Percentiles rank a stretch among this genome's conserved stretches.
Conservation (phyloP, 1,139 yeast genomes). For the Casaregolazyma lundiana region DNA sequence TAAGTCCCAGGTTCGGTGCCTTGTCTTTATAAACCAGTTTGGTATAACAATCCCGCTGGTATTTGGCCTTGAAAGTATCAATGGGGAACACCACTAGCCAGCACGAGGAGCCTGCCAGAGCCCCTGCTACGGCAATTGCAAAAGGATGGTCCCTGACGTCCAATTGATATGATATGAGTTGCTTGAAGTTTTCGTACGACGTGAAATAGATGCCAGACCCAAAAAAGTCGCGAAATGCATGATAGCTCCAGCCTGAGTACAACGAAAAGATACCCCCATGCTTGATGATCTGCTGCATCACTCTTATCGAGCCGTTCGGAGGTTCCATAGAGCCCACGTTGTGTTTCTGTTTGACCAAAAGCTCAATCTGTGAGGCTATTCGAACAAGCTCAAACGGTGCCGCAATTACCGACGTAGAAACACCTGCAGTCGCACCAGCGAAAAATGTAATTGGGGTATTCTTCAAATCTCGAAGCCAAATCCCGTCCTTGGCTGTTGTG, state of each 20-base stretch:
- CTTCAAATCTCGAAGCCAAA: constrained; percentile 34
- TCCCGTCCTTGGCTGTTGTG: constrained; percentile 10
- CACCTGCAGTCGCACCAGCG: constrained; percentile 68
- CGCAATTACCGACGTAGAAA: constrained; percentile 59
- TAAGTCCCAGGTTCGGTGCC: constrained; percentile 31
- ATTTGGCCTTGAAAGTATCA: constrained; percentile 70
- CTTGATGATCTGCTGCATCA: constrained; percentile 48
- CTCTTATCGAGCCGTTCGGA: constrained; percentile 43
- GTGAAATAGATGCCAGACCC: constrained; percentile 74
- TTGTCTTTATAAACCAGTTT: constrained; percentile 48
- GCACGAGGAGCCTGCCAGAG: constrained; percentile 65
- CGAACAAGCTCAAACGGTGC: constrained; percentile 87
- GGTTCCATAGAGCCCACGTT: constrained; percentile 8
- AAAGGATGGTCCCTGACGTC: constrained; percentile 35
- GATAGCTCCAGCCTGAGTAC: constrained; percentile 54
- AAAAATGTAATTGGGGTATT: constrained; percentile 63
- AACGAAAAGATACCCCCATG: constrained; percentile 60
- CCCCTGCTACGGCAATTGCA: constrained; percentile 65
- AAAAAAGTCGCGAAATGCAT: constrained; percentile 50
- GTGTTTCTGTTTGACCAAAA: constrained; percentile 7
- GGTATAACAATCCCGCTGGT: constrained; percentile 69
- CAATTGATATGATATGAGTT: constrained; percentile 22
- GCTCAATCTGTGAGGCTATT: constrained; percentile 66
- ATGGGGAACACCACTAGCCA: constrained; percentile 76
- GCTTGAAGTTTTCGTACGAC: constrained; percentile 66